Evolutionary conservation across 2,329 filamentous ascomycete species (phyloP).

Genomic region (Penicillium nordicum): DNA sequence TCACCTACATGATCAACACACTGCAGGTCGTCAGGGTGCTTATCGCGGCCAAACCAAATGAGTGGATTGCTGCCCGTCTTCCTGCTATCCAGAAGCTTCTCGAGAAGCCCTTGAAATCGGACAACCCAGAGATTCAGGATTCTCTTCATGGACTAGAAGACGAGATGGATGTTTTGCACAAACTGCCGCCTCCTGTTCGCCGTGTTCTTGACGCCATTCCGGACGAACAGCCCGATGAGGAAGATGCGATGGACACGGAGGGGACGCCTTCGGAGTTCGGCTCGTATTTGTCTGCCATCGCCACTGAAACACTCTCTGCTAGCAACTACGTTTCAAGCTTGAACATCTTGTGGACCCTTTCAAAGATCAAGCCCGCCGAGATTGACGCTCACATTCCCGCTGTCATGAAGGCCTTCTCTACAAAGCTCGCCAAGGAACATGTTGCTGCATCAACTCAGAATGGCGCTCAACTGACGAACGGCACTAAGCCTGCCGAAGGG

Average conservation of each 20-base stretch:
- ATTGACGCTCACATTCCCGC: constrained; percentile 85
- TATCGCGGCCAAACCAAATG: constrained; percentile 79
- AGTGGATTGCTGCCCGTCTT: constrained; percentile 83
- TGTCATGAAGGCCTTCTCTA: constrained; percentile 89
- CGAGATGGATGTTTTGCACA: constrained; percentile 64
- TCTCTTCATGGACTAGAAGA: constrained; percentile 75
- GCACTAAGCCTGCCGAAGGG: constrained; percentile 41
- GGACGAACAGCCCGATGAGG: constrained; percentile 73
- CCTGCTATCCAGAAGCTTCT: constrained; percentile 78
- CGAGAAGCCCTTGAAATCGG: constrained; percentile 82
- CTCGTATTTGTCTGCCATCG: constrained; percentile 76
- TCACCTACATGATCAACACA: constrained; percentile 87
- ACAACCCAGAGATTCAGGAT: constrained; percentile 89
- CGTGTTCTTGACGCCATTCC: constrained; percentile 87
- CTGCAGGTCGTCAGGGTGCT: constrained; percentile 89
- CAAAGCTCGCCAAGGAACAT: constrained; percentile 89
- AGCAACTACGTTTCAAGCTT: constrained; percentile 82
- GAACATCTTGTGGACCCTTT: constrained; percentile 89
- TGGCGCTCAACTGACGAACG: constrained; percentile 38
- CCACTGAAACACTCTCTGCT: constrained; percentile 79
- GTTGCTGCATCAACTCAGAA: constrained; percentile 64
- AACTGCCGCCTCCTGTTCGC: constrained; percentile 71
- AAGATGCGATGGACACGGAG: constrained; percentile 74
- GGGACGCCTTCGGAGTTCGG: constrained; percentile 81
- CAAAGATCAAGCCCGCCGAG: constrained; percentile 75